A percentile compares a stretch with the other conserved stretches of the same genome.
Conservation (phyloP, 2,329 filamentous ascomycete genomes). For the Talaromyces sp. region DNA sequence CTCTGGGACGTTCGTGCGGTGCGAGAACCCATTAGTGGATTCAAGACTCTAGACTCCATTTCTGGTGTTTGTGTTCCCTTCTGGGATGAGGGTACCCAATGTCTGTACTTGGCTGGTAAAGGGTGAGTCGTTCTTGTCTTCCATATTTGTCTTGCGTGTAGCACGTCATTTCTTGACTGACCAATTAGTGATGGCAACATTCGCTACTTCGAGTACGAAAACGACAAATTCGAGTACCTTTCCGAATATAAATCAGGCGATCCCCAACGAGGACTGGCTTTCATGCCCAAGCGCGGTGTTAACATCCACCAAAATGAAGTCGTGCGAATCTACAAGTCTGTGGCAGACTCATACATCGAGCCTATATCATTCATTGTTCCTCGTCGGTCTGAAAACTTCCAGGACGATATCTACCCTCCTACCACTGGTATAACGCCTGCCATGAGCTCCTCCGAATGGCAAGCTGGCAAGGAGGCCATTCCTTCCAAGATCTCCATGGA, state of each 20-base stretch:
- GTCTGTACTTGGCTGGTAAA: slow-evolving; percentile 93
- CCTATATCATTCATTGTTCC: slow-evolving; percentile 97
- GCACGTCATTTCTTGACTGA: slow-evolving; percentile 17
- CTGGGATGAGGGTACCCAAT: slow-evolving; percentile 97
- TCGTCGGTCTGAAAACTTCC: slow-evolving; percentile 87
- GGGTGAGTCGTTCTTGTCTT: slow-evolving; percentile 58
- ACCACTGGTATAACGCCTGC: slow-evolving; percentile 75
- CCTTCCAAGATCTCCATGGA: slow-evolving; percentile 93
- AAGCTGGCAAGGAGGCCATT: slow-evolving; percentile 75
- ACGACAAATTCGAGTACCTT: slow-evolving; percentile 97
- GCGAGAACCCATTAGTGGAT: slow-evolving; percentile 79
- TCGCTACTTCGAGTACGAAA: slow-evolving; percentile 96
- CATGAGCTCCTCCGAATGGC: slow-evolving; percentile 77
- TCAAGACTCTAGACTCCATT: slow-evolving; percentile 87
- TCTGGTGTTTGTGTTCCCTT: slow-evolving; percentile 99
- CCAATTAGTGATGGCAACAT: slow-evolving; percentile 84
- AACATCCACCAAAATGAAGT: slow-evolving; percentile 97
- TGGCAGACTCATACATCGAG: slow-evolving; percentile 91
- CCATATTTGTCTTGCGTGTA: background rate
- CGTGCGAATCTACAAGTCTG: slow-evolving; percentile 93
- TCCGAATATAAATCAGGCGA: slow-evolving; percentile 97
- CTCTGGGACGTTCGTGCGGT: slow-evolving; percentile 88
- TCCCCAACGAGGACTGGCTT: slow-evolving; percentile 89
- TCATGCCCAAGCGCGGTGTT: slow-evolving; percentile 90
- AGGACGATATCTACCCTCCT: slow-evolving; percentile 94